Conservation (phyloP, 176 grass and related monocot species). For the Avena insularis region DNA sequence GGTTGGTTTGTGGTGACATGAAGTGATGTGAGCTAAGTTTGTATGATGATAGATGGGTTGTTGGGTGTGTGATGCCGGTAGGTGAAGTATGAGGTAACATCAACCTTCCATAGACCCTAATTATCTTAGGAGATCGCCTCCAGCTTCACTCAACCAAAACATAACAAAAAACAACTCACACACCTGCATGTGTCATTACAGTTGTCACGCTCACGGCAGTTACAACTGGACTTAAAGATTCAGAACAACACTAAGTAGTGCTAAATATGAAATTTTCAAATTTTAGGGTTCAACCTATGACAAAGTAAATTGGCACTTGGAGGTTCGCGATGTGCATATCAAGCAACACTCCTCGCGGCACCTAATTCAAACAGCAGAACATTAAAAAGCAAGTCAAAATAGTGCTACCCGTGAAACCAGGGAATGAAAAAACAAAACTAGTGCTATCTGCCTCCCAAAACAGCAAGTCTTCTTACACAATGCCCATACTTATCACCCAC, state of each 20-base stretch:
- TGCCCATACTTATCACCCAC: background rate
- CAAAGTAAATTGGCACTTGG: background rate
- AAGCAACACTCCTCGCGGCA: background rate
- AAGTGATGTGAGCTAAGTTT: background rate
- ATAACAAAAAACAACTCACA: background rate
- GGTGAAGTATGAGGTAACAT: background rate
- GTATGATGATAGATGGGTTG: background rate
- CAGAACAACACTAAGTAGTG: background rate
- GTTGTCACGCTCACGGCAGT: background rate
- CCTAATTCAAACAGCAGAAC: background rate
- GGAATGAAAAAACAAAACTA: background rate
- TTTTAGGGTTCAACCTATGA: background rate
- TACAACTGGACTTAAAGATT: background rate
- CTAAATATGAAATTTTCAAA: background rate
- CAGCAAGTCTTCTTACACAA: background rate
- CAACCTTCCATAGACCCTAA: conserved; percentile 1
- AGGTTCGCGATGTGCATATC: background rate
- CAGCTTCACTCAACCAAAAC: conserved; percentile 28
- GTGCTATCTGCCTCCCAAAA: background rate
- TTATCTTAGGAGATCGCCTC: background rate
- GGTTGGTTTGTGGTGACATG: background rate
- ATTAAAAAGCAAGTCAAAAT: background rate
- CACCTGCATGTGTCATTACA: background rate
- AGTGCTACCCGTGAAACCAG: background rate
- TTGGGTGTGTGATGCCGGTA: background rate